Base-by-base conservation (phyloP, 257 asterid species). In the Craterostigma plantagineum region DNA sequence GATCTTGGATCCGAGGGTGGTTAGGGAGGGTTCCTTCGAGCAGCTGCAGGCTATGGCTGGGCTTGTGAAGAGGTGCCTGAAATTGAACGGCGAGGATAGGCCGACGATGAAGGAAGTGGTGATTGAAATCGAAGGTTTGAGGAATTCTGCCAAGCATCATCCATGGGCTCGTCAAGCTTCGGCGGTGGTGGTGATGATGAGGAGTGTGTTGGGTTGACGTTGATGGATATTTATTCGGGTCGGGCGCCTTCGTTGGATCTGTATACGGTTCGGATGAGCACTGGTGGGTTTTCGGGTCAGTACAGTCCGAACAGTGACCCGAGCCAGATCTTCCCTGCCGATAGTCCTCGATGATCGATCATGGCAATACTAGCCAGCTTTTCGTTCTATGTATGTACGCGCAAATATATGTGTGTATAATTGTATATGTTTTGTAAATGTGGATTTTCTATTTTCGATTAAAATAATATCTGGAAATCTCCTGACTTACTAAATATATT, bases 31-130 rank as follows among this genome's bases (percentile, higher is more conserved):
- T 0, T 35, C 71, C 0, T 9, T 69, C 0, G 95, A 76, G 14
- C 93, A 79, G 48, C 54, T 75, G 0, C 72, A 63, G 50, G 63
- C 63, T 0, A 12, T 60, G 30, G 95, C 69, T 0, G 69, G 55
- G 10, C 68, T 83, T 0, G 58, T 64, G 3, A 73, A 61, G 50
- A 65, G 77, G 53, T 79, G 95, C 8, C 44, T 79, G 33, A 4
- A 49, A 0, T 30, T 76, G 55, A 59, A 60, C 0, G 61, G 91
- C 0, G 84, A 60, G 18, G 76, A 79, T 10, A 64, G 93, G 39
- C 93, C 95, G 4, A 76, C 74, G 1, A 83, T 76, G 95, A 83
- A 67, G 48, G 93, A 83, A 46, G 87, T 79, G 48, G 70, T 67
- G 0, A 79, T 63, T 54, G 91, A 76, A 45, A 81, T 83, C 1